These are phyloP conservation scores for Pichia sp. DNA, from an alignment of 1,139 yeast species.

Conservation along the genomic window DNA sequence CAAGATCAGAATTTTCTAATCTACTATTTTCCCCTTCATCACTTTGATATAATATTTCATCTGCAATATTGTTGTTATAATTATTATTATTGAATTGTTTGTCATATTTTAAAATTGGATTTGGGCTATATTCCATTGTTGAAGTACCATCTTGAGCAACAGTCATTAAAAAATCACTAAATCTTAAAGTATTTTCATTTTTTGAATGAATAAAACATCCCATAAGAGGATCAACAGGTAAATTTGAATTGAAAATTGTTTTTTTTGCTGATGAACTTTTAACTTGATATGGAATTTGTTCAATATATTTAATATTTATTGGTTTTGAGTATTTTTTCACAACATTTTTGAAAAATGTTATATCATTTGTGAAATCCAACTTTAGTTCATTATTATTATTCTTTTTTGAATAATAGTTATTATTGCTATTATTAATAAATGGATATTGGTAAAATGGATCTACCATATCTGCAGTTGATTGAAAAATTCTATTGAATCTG, in stretches of 20 bases:
- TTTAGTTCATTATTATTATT: constrained; percentile 4
- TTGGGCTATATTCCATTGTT: background rate
- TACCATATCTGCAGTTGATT: constrained; percentile 13
- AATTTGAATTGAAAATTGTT: background rate
- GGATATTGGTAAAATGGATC: constrained; percentile 19
- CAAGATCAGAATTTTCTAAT: constrained; percentile 13
- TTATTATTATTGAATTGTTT: too few species aligned
- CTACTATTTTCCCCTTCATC: constrained; percentile 12
- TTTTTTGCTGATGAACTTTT: background rate
- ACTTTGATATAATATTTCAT: constrained; percentile 8
- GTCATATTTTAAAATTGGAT: background rate
- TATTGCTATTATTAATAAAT: constrained; percentile 7
- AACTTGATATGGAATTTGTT: background rate
- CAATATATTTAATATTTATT: constrained; percentile 6
- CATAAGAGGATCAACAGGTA: constrained; percentile 14
- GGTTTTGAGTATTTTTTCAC: constrained; percentile 22
- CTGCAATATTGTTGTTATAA: background rate
- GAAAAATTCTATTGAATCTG: constrained; percentile 16
- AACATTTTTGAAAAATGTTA: constrained; percentile 13
- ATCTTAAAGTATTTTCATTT: constrained; percentile 8
- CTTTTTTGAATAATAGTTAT: background rate
- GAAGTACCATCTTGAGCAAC: constrained; percentile 1
- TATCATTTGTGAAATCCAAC: constrained; percentile 20
- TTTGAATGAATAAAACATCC: constrained; percentile 7
- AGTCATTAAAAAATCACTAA: constrained; percentile 13